Evolutionary conservation across 2,329 filamentous ascomycete genomes (phyloP).

Genomic region (Hypoxylon sp.): DNA sequence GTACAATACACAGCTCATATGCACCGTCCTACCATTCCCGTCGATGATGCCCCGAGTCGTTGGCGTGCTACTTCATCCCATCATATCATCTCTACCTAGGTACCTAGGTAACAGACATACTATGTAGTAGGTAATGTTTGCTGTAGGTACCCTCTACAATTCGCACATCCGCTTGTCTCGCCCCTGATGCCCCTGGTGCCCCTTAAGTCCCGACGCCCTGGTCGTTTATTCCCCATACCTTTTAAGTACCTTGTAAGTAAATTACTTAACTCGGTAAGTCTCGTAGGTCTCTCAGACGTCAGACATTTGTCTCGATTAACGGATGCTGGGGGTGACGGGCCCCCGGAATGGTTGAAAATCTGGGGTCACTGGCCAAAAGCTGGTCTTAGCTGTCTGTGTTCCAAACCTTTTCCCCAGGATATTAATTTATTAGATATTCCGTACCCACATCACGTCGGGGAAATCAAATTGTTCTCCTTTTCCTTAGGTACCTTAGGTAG

Average conservation of each 20-base stretch:
- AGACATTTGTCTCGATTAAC: constrained; percentile 36
- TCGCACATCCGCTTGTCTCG: constrained; percentile 9
- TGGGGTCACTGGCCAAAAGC: constrained; percentile 36
- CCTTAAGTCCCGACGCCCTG: constrained; percentile 26
- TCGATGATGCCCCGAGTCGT: constrained; percentile 16
- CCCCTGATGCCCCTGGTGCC: constrained; percentile 4
- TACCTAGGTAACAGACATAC: constrained; percentile 31
- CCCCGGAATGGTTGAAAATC: constrained; percentile 42
- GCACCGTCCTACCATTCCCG: constrained; percentile 31
- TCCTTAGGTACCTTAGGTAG: no score
- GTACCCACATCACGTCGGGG: constrained; percentile 31
- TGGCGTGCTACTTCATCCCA: constrained; percentile 30
- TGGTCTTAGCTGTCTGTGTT: constrained; percentile 33
- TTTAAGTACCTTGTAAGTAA: constrained; percentile 30
- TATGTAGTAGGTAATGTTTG: constrained; percentile 4
- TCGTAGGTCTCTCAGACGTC: constrained; percentile 25
- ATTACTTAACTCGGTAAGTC: constrained; percentile 35
- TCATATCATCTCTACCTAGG: constrained; percentile 12
- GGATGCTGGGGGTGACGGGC: constrained; percentile 28
- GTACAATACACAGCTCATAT: neutral
- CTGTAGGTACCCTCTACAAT: constrained; percentile 14
- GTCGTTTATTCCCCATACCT: constrained; percentile 38
- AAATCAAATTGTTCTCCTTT: constrained; percentile 37
- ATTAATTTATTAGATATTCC: constrained; percentile 38
- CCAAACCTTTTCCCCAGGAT: constrained; percentile 32